Evolutionary conservation across 208 protist species (phyloP).

Genomic region (Acanthamoeba sp.): DNA sequence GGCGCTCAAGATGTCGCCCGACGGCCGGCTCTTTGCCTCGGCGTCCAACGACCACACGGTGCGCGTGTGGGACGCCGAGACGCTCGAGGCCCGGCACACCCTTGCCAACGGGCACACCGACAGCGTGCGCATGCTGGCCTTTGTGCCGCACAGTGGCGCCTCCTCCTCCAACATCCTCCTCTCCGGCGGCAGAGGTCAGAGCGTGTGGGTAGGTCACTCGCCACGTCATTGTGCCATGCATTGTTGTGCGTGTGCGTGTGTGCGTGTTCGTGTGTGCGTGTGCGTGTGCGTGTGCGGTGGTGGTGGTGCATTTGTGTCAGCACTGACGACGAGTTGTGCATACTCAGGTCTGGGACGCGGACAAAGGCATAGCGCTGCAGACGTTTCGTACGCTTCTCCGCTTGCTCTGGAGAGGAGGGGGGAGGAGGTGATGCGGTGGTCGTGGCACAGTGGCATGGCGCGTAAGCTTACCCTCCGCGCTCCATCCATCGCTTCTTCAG

Average conservation of each 20-base stretch:
- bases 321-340: too few species aligned
- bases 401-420: too few species aligned
- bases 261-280: too few species aligned
- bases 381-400: neutral
- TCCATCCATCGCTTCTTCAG: neutral
- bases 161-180: neutral
- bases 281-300: too few species aligned
- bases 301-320: too few species aligned
- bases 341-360: neutral
- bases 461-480: neutral
- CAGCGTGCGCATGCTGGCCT: conserved; percentile 7
- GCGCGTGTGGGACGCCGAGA: conserved; percentile 21
- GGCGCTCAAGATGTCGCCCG: neutral
- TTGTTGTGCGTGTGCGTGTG: too few species aligned
- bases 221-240: too few species aligned
- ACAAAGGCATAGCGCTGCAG: neutral
- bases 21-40: neutral
- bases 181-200: neutral
- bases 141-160: neutral
- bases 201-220: neutral
- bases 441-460: neutral
- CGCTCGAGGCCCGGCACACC: neutral
- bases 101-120: neutral
- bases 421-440: too few species aligned
- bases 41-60: neutral